These are phyloP conservation scores for Pseudonectria foliicola DNA, from an alignment of 2,329 filamentous ascomycete genomes.

Conservation along the genomic window DNA sequence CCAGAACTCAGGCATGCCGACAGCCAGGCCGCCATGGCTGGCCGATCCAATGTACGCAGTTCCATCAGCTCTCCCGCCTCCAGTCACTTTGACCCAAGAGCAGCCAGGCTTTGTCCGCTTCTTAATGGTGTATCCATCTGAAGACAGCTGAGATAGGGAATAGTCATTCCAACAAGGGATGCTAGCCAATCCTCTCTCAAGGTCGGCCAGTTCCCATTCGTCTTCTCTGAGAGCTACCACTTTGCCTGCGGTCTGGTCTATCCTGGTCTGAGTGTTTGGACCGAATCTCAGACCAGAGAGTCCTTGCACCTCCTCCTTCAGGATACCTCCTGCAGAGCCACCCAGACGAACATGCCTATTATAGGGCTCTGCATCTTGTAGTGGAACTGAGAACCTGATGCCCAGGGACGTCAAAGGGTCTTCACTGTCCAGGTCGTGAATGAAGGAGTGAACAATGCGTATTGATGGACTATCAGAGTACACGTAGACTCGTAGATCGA, in stretches of 20 bases:
- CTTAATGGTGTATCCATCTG: constrained; percentile 52
- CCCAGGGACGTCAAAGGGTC: constrained; percentile 47
- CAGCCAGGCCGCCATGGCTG: constrained; percentile 47
- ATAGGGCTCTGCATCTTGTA: constrained; percentile 43
- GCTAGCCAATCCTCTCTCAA: constrained; percentile 36
- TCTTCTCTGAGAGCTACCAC: constrained; percentile 18
- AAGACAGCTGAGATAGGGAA: constrained; percentile 46
- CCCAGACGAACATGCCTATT: constrained; percentile 53
- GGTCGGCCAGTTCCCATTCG: constrained; percentile 18
- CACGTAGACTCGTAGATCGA: constrained; percentile 38
- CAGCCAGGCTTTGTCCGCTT: constrained; percentile 51
- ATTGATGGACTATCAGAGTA: constrained; percentile 49
- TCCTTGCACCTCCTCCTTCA: constrained; percentile 52
- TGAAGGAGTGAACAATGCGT: constrained; percentile 45
- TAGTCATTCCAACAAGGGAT: constrained; percentile 53
- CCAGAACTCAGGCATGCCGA: constrained; percentile 55
- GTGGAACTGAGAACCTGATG: constrained; percentile 46
- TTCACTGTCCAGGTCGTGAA: constrained; percentile 42
- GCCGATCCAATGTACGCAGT: constrained; percentile 52
- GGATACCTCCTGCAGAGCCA: constrained; percentile 44
- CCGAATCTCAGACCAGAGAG: constrained; percentile 51
- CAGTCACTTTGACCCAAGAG: constrained; percentile 50
- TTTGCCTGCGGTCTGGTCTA: constrained; percentile 41
- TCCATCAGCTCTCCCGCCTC: constrained; percentile 46
- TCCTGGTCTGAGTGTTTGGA: constrained; percentile 42